Evolutionary conservation across 805 yeast genomes (phyloP).

Genomic region (Ogataea pini): DNA sequence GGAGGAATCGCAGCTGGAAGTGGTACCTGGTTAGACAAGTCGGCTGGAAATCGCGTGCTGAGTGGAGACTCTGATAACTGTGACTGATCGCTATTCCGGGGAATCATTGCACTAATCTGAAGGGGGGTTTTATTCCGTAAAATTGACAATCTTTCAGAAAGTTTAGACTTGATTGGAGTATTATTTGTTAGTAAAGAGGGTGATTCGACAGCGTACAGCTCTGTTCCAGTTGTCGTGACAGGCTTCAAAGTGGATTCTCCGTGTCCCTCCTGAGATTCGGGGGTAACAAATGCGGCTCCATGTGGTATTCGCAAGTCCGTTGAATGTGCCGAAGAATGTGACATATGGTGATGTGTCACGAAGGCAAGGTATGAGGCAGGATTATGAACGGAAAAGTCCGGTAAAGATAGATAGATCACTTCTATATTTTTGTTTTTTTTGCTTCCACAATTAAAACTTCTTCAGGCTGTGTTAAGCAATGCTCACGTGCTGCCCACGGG

Average conservation of each 20-base stretch:
- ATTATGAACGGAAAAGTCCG: too few species aligned
- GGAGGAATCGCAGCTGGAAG: neutral
- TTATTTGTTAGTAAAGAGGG: neutral
- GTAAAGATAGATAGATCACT: neutral
- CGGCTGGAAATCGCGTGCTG: neutral
- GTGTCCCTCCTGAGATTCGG: neutral
- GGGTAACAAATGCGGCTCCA: neutral
- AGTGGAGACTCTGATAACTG: neutral
- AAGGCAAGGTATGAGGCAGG: too few species aligned
- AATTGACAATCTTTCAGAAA: constrained; percentile 16
- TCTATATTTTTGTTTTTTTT: too few species aligned
- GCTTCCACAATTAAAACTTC: too few species aligned
- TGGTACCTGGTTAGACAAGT: neutral
- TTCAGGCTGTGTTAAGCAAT: too few species aligned
- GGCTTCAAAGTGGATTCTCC: neutral
- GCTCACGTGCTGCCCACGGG: too few species aligned
- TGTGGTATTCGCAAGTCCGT: neutral
- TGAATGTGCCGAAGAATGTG: neutral
- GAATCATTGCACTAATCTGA: neutral
- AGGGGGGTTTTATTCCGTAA: constrained; percentile 13
- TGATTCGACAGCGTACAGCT: neutral
- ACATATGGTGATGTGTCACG: neutral
- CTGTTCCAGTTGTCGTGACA: neutral
- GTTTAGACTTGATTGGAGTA: constrained; percentile 13
- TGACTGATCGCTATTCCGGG: neutral